phyloP scores from a whole-genome alignment of 192 early-diverging fungal species.

The Mortierella claussenii region DNA sequence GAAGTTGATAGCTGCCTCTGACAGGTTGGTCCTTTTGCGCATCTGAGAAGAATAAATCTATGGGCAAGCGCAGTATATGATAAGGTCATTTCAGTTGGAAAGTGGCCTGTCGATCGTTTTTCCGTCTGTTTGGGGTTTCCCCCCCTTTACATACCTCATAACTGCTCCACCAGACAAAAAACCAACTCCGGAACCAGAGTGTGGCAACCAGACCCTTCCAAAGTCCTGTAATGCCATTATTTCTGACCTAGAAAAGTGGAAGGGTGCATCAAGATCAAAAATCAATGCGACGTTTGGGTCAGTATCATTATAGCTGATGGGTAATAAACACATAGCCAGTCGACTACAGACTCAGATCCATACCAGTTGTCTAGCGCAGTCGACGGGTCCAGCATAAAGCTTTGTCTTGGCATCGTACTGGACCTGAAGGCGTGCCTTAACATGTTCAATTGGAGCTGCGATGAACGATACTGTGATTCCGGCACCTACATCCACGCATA shows the following conservation, averaged over 20 bases:
- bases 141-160: slow-evolving; percentile 62
- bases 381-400: slow-evolving; percentile 86
- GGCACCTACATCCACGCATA: too few species aligned
- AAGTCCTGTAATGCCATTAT: slow-evolving; percentile 83
- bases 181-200: slow-evolving; percentile 85
- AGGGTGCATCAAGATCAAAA: not conserved
- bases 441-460: slow-evolving; percentile 82
- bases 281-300: not conserved
- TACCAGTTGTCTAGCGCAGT: slow-evolving; percentile 82
- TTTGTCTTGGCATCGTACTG: slow-evolving; percentile 77
- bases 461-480: slow-evolving; percentile 84
- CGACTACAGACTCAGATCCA: not conserved
- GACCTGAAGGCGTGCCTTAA: slow-evolving; percentile 78
- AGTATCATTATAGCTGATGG: too few species aligned
- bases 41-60: slow-evolving; percentile 68
- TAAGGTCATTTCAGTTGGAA: too few species aligned
- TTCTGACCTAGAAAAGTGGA: slow-evolving; percentile 65
- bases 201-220: slow-evolving; percentile 89
- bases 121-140: not conserved
- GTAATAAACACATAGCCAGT: too few species aligned
- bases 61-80: too few species aligned
- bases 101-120: too few species aligned
- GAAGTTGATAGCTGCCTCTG: slow-evolving; percentile 75
- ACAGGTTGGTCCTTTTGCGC: slow-evolving; percentile 56
- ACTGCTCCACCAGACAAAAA: slow-evolving; percentile 74